These are phyloP conservation scores for Clavispora fructus DNA, from an alignment of 805 yeast species.

Conservation along the genomic window DNA sequence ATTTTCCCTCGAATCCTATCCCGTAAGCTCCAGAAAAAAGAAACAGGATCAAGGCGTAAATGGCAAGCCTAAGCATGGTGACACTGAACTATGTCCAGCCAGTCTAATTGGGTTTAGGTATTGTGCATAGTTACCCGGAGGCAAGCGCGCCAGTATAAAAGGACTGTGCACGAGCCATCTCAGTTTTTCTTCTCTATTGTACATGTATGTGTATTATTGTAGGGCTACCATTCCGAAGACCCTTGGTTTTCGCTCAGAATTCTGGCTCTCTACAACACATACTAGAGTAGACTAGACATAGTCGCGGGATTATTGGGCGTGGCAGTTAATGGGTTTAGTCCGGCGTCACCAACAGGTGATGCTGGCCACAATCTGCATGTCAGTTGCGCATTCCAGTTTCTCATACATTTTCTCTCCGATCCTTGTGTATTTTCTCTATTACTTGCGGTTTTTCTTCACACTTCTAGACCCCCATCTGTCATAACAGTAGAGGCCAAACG, in stretches of 20 bases:
- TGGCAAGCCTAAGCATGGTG: conserved; percentile 1
- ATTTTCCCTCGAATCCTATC: conserved; percentile 19
- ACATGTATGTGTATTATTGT: conserved; percentile 47
- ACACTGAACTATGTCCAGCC: neutral
- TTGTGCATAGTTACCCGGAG: conserved; percentile 22
- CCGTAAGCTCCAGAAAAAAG: neutral
- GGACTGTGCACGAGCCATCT: conserved; percentile 1
- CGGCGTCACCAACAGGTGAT: conserved; percentile 2
- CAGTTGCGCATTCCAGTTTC: conserved; percentile 39
- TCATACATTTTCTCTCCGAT: conserved; percentile 24
- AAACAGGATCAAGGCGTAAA: neutral
- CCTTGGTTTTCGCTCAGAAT: conserved; percentile 24
- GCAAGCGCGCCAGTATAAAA: conserved; percentile 7
- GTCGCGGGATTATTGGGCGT: conserved; percentile 41
- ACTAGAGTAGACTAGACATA: conserved; percentile 40
- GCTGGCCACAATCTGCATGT: conserved; percentile 10
- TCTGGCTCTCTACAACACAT: conserved; percentile 48
- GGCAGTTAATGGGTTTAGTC: conserved; percentile 15
- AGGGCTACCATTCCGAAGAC: conserved; percentile 34
- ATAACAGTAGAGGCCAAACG: conserved; percentile 54
- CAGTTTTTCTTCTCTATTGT: conserved; percentile 30
- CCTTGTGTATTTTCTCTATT: neutral
- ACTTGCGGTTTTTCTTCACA: conserved; percentile 9
- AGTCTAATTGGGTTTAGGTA: neutral
- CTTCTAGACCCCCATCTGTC: conserved; percentile 54